phyloP scores from a whole-genome alignment of 1,284 basidiomycete genomes.

The Rhodotorula sp. region DNA sequence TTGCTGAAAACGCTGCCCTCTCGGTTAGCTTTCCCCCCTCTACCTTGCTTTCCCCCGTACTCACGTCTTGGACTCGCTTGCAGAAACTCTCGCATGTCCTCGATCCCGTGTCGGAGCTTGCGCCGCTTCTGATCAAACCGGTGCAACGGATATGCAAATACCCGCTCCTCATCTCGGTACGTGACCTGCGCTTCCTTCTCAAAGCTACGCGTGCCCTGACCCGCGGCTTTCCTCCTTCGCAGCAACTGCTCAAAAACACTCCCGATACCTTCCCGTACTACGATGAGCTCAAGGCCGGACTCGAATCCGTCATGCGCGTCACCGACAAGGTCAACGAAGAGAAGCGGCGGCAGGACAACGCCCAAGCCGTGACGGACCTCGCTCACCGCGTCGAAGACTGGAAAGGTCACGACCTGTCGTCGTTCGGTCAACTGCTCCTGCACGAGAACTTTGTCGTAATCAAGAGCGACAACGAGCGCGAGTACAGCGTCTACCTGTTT shows the following conservation, averaged over 20 bases:
- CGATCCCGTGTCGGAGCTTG: constrained; percentile 66
- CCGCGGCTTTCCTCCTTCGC: constrained; percentile 1
- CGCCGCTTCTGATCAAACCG: constrained; percentile 75
- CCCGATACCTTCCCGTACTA: constrained; percentile 64
- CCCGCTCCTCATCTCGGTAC: constrained; percentile 63
- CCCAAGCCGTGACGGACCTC: constrained; percentile 84
- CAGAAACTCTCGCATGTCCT: constrained; percentile 46
- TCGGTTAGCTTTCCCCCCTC: constrained; percentile 55
- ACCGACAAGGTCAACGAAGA: constrained; percentile 96
- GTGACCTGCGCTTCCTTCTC: constrained; percentile 27
- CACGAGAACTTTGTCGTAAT: constrained; percentile 95
- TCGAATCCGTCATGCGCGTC: constrained; percentile 84
- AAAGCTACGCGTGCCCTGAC: background rate
- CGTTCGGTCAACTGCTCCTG: constrained; percentile 88
- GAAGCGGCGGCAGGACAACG: constrained; percentile 75
- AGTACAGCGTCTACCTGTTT: constrained; percentile 98
- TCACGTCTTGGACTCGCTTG: background rate
- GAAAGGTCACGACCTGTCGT: constrained; percentile 95
- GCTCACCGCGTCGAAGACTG: constrained; percentile 91
- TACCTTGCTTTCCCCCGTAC: background rate
- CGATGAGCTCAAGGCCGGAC: constrained; percentile 79
- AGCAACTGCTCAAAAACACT: constrained; percentile 64
- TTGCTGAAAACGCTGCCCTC: constrained; percentile 78
- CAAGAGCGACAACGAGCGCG: constrained; percentile 93
- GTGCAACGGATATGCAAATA: constrained; percentile 78